Percentiles rank a stretch among this genome's conserved stretches.
These are phyloP conservation scores for Usnea hakonensis DNA, from an alignment of 495 filamentous ascomycete species.

Conservation along the genomic window DNA sequence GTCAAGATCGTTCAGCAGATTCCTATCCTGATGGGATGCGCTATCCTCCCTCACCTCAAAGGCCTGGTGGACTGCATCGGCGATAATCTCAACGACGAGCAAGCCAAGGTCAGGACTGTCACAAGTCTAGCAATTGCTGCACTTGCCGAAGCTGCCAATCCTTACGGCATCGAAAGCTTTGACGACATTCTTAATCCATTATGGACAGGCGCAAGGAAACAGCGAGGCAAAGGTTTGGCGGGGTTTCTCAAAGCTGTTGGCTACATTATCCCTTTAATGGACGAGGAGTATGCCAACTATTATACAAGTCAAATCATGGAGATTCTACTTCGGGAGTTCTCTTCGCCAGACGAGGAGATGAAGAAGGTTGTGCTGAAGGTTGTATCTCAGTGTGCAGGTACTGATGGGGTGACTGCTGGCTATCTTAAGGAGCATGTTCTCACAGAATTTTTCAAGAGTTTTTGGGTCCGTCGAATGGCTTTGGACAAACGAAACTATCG, in stretches of 20 bases:
- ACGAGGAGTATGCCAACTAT: slow-evolving; percentile 99
- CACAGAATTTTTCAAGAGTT: slow-evolving; percentile 95
- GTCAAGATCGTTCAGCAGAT: slow-evolving; percentile 99
- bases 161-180: slow-evolving; percentile 98
- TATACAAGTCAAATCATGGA: slow-evolving; percentile 99
- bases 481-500: slow-evolving; percentile 94
- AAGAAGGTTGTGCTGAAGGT: slow-evolving; percentile 99
- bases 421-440: slow-evolving; percentile 95
- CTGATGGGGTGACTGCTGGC: slow-evolving; percentile 85
- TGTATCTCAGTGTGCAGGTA: slow-evolving; percentile 91
- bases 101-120: slow-evolving; percentile 93
- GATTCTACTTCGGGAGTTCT: slow-evolving; percentile 90
- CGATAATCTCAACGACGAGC: slow-evolving; percentile 92
- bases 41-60: slow-evolving; percentile 91
- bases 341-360: slow-evolving; percentile 98
- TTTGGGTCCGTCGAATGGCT: slow-evolving; percentile 97
- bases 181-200: slow-evolving; percentile 95
- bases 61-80: slow-evolving; percentile 94
- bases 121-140: slow-evolving; percentile 93
- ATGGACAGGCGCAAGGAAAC: slow-evolving; percentile 87
- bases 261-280: slow-evolving; percentile 98
- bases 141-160: slow-evolving; percentile 91
- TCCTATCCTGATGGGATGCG: slow-evolving; percentile 98
- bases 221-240: slow-evolving; percentile 91
- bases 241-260: slow-evolving; percentile 97